Percentiles rank a stretch among this genome's conserved stretches.
phyloP scores from a whole-genome alignment of 495 filamentous ascomycete genomes.

The Cercophora newfieldiana region DNA sequence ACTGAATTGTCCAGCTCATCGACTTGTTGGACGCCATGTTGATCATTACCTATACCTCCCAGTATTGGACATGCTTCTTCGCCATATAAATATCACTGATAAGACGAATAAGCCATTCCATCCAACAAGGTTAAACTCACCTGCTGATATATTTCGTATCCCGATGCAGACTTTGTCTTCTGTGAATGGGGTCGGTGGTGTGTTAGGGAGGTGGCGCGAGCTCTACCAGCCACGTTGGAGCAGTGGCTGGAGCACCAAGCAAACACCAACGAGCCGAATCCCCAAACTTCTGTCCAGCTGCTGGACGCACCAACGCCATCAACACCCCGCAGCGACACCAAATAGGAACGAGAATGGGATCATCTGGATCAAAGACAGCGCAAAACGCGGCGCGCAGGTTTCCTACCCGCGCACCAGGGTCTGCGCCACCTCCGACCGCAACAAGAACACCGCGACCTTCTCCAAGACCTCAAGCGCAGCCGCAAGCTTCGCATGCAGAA shows the following conservation, averaged over 20 bases:
- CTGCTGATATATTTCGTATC: too few species aligned
- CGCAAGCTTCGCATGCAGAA: slow-evolving; percentile 35
- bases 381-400: slow-evolving; percentile 44
- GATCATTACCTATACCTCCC: too few species aligned
- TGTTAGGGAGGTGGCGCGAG: neutral
- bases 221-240: neutral
- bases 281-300: neutral
- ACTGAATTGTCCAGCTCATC: too few species aligned
- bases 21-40: too few species aligned
- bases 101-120: too few species aligned
- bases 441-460: slow-evolving; percentile 19
- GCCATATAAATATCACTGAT: too few species aligned
- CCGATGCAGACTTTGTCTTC: too few species aligned
- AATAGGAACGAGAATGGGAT: slow-evolving; percentile 27
- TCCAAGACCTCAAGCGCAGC: slow-evolving; percentile 19
- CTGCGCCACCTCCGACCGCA: slow-evolving; percentile 21
- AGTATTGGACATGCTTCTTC: too few species aligned
- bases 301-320: neutral
- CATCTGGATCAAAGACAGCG: slow-evolving; percentile 35
- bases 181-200: neutral
- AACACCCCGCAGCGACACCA: neutral
- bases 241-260: neutral
- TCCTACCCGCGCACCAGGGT: slow-evolving; percentile 40
- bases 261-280: neutral
- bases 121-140: too few species aligned